Conservation (phyloP, 139 green algal species). For the Volvox reticuliferus region DNA sequence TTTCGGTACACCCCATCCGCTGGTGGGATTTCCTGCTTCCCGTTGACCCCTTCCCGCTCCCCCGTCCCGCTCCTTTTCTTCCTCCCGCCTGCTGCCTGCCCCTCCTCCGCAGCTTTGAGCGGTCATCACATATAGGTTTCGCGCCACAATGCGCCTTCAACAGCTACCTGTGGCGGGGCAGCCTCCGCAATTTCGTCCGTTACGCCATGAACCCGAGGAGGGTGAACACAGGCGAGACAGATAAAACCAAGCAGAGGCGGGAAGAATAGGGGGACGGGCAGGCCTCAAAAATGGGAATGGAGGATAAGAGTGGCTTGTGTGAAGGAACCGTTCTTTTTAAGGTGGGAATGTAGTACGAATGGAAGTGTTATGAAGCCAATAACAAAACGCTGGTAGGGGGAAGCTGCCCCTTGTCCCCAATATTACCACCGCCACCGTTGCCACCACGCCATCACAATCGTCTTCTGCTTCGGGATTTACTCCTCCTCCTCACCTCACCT, state of each 20-base stretch:
- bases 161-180: conserved; percentile 61
- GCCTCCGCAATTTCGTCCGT: conserved; percentile 44
- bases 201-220: background rate
- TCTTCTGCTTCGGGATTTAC: no score
- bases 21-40: background rate
- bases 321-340: background rate
- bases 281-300: no score
- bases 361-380: no score
- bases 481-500: no score
- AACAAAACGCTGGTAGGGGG: background rate
- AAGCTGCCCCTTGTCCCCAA: background rate
- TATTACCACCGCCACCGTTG: no score
- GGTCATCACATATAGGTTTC: conserved; percentile 35
- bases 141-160: conserved; percentile 67
- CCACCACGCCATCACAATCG: no score
- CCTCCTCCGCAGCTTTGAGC: conserved; percentile 16
- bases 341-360: background rate
- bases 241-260: no score
- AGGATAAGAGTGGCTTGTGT: background rate
- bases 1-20: background rate
- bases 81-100: background rate
- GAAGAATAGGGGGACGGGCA: no score
- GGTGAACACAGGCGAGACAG: background rate
- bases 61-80: background rate
- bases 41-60: background rate